These are phyloP conservation scores for Neonectria sp. DNA, from an alignment of 2,329 filamentous ascomycete species.

Conservation along the genomic window DNA sequence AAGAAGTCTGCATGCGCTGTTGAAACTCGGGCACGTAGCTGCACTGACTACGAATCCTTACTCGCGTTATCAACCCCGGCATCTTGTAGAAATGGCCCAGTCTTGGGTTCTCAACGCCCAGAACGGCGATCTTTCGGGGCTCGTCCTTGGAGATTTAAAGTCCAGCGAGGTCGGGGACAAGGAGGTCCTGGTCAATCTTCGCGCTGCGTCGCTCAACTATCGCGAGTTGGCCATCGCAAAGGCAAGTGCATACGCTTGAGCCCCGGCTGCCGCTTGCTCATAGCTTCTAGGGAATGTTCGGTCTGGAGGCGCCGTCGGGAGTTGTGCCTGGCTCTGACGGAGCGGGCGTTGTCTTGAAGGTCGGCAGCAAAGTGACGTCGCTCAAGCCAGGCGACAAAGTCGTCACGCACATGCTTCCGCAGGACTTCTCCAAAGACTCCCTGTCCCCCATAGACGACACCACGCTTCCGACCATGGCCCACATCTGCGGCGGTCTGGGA, in stretches of 20 bases:
- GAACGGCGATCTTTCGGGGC: not conserved
- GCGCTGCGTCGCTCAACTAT: slow-evolving; percentile 65
- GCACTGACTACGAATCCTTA: not conserved
- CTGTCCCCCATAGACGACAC: slow-evolving; percentile 35
- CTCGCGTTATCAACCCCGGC: not conserved
- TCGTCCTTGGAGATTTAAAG: not conserved
- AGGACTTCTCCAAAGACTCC: not conserved
- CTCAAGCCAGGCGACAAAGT: slow-evolving; percentile 70
- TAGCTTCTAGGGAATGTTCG: slow-evolving; percentile 32
- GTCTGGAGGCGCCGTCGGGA: slow-evolving; percentile 41
- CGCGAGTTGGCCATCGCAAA: slow-evolving; percentile 62
- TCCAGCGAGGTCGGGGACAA: slow-evolving; percentile 38
- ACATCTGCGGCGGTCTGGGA: slow-evolving; percentile 65
- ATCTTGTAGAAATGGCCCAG: not conserved
- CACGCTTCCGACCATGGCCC: slow-evolving; percentile 44
- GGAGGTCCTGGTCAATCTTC: slow-evolving; percentile 73
- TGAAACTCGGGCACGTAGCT: not conserved
- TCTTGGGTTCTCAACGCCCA: not conserved
- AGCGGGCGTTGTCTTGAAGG: slow-evolving; percentile 61
- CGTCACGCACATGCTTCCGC: slow-evolving; percentile 61
- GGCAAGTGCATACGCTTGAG: slow-evolving; percentile 38
- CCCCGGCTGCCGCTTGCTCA: slow-evolving; percentile 1
- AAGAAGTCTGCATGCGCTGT: not conserved
- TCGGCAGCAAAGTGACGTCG: slow-evolving; percentile 65
- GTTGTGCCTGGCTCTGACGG: slow-evolving; percentile 57